These are phyloP conservation scores for Fusarium poae DNA, from an alignment of 2,329 filamentous ascomycete genomes.

Conservation along the genomic window DNA sequence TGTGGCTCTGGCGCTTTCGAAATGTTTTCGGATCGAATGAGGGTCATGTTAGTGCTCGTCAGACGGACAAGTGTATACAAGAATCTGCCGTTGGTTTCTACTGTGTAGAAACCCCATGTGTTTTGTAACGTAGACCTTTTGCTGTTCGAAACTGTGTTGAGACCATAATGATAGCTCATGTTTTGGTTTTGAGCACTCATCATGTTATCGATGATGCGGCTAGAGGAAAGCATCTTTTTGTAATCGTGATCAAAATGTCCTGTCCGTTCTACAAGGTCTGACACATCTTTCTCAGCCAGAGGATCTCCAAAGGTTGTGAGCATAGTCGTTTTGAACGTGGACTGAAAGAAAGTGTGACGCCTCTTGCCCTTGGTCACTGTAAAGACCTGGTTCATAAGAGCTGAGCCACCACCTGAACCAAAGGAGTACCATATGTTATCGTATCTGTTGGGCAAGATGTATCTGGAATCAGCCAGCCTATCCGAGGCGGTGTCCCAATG, in stretches of 20 bases:
- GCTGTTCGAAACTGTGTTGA: background rate
- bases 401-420: conserved; percentile 33
- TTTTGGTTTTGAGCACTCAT: conserved; percentile 20
- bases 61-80: conserved; percentile 16
- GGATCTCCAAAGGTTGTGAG: background rate
- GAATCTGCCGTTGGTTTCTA: fast-evolving
- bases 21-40: conserved; percentile 30
- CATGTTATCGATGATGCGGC: conserved; percentile 16
- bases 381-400: conserved; percentile 32
- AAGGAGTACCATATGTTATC: conserved; percentile 38
- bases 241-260: conserved; percentile 28
- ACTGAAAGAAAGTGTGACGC: conserved; percentile 28
- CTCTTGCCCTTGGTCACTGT: conserved; percentile 25
- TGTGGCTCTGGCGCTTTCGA: conserved; percentile 6
- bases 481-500: conserved; percentile 33
- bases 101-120: conserved; percentile 13
- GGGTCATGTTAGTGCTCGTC: conserved; percentile 33
- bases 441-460: conserved; percentile 21
- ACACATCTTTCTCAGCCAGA: conserved; percentile 8
- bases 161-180: conserved; percentile 24
- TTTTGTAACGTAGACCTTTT: conserved; percentile 21
- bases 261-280: conserved; percentile 16
- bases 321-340: conserved; percentile 23
- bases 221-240: background rate
- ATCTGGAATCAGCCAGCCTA: conserved; percentile 6